Conservation (phyloP, 176 grass and related monocot species). For the Eleusine coracana region DNA sequence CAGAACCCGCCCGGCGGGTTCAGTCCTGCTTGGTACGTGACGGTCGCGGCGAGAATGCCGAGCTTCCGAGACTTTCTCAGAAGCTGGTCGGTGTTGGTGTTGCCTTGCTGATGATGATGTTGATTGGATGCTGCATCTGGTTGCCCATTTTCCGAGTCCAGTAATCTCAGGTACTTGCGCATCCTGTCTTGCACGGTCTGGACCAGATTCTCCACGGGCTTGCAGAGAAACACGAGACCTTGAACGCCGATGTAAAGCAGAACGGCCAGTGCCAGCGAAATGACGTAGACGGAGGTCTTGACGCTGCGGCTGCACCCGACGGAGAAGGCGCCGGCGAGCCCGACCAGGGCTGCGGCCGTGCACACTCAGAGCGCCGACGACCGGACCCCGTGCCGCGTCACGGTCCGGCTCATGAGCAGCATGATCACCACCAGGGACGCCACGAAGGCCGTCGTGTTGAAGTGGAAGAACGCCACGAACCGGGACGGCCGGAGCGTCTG, state of each 20-base stretch:
- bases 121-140: neutral
- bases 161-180: neutral
- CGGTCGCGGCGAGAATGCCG: constrained; percentile 43
- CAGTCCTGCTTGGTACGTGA: constrained; percentile 42
- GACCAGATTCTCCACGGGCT: constrained; percentile 23
- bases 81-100: neutral
- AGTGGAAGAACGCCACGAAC: constrained; percentile 57
- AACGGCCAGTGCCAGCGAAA: constrained; percentile 32
- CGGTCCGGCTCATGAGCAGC: constrained; percentile 54
- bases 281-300: constrained; percentile 48
- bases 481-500: constrained; percentile 33
- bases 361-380: constrained; percentile 52
- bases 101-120: neutral
- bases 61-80: constrained; percentile 33
- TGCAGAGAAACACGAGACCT: constrained; percentile 30
- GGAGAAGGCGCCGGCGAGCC: constrained; percentile 47
- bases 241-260: constrained; percentile 41
- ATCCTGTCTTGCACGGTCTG: neutral
- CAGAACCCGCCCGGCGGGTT: constrained; percentile 42
- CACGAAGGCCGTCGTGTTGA: constrained; percentile 57
- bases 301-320: constrained; percentile 46
- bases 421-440: constrained; percentile 46
- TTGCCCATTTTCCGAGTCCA: neutral
- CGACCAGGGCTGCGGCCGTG: constrained; percentile 18
- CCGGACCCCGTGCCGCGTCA: constrained; percentile 38